Evolutionary conservation across 1,139 yeast genomes (phyloP).

Genomic region (Pichia sp.): DNA sequence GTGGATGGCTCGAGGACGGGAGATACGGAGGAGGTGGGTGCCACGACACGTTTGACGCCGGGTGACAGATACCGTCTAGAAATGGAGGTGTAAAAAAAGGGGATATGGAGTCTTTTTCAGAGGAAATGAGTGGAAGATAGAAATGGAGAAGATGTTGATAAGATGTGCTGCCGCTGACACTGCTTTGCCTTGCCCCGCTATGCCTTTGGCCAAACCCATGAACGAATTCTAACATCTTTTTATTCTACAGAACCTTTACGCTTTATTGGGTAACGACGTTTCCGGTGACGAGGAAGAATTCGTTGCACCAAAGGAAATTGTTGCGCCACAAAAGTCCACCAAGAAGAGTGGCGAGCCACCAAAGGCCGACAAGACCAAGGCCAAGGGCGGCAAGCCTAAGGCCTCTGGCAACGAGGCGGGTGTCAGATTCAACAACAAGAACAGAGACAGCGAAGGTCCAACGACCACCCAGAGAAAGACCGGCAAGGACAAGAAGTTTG

Average conservation of each 20-base stretch:
- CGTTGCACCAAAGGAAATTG: conserved; percentile 57
- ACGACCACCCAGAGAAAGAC: conserved; percentile 39
- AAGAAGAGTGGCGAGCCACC: conserved; percentile 83
- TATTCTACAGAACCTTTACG: conserved; percentile 43
- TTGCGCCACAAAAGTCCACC: conserved; percentile 78
- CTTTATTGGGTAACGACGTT: conserved; percentile 71
- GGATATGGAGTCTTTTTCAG: too few species aligned
- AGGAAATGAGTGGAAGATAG: too few species aligned
- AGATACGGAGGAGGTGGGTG: too few species aligned
- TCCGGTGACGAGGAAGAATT: conserved; percentile 57
- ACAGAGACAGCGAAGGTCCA: conserved; percentile 62
- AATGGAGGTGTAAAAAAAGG: too few species aligned
- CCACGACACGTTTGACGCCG: too few species aligned
- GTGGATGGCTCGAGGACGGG: too few species aligned
- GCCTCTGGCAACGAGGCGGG: conserved; percentile 82
- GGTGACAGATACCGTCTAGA: too few species aligned
- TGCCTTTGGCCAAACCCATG: neutral
- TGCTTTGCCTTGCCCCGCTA: too few species aligned
- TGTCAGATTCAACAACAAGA: conserved; percentile 67
- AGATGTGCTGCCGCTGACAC: too few species aligned
- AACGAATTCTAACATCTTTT: conserved; percentile 7
- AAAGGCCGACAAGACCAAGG: conserved; percentile 75
- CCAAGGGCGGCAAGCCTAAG: conserved; percentile 64
- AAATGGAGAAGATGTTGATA: too few species aligned
- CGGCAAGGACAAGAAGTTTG: conserved; percentile 55